Evolutionary conservation across 495 filamentous ascomycete genomes (phyloP).

Genomic region (Podospora anserina): DNA sequence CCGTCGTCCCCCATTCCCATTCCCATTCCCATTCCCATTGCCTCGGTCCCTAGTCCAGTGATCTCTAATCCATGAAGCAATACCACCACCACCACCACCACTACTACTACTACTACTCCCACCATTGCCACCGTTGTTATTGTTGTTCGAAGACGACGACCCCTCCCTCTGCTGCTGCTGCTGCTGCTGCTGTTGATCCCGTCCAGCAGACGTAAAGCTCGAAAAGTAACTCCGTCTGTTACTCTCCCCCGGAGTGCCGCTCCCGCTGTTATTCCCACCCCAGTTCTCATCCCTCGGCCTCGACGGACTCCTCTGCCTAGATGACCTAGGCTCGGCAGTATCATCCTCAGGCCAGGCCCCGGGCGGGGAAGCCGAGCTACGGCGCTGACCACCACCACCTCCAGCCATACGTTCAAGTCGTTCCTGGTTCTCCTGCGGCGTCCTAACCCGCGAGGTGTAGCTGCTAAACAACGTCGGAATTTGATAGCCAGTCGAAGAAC

Average conservation of each 20-base stretch:
- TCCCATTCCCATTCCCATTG: background rate
- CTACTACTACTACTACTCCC: background rate
- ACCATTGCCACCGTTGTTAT: background rate
- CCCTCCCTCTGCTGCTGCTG: background rate
- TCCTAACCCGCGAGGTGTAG: background rate
- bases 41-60: background rate
- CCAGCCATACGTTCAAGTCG: background rate
- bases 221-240: slow-evolving; percentile 1
- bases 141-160: background rate
- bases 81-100: background rate
- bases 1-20: background rate
- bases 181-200: background rate
- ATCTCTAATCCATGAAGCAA: slow-evolving; percentile 2
- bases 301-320: background rate
- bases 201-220: background rate
- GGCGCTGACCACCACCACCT: background rate
- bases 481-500: background rate
- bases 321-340: background rate
- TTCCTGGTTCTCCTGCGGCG: background rate
- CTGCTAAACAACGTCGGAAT: background rate
- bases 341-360: slow-evolving; percentile 1
- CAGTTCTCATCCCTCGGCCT: background rate
- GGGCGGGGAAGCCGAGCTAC: background rate
- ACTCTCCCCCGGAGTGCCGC: background rate
- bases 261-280: background rate